Percentiles rank a stretch among this genome's conserved stretches.
phyloP scores from a whole-genome alignment of 139 green algal species.

The Chlamydomonas applanata region DNA sequence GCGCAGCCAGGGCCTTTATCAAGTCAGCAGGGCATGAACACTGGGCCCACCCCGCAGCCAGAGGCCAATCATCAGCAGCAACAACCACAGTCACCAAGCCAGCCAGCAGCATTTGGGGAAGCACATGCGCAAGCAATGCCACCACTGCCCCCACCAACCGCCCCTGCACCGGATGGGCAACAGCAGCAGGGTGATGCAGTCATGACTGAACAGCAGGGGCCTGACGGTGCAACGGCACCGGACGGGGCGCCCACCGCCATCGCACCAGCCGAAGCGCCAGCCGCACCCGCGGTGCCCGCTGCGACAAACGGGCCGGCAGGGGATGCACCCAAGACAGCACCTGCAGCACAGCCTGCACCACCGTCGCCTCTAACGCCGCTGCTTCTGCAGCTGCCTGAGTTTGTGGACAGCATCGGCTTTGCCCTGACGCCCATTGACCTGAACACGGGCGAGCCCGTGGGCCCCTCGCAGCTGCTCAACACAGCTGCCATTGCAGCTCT shows the following conservation, averaged over 20 bases:
- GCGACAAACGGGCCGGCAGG: background rate
- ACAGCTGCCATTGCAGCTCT: background rate
- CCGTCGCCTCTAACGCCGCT: background rate
- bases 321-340: background rate
- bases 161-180: no score
- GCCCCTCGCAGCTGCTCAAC: conserved; percentile 7
- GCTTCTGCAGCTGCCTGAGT: conserved; percentile 9
- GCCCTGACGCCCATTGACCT: conserved; percentile 3
- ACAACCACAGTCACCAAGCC: no score
- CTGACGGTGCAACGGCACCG: background rate
- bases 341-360: background rate
- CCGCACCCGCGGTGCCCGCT: background rate
- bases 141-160: no score
- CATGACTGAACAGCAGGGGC: no score
- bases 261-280: background rate
- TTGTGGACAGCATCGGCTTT: conserved; percentile 11
- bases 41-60: no score
- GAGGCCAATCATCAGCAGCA: no score
- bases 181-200: no score
- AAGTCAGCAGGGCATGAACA: no score
- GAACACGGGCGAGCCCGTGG: background rate
- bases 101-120: no score
- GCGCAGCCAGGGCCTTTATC: no score
- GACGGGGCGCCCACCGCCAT: background rate
- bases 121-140: no score